Conservation (phyloP, 805 yeast species). For the Cyberlindnera veronae region DNA sequence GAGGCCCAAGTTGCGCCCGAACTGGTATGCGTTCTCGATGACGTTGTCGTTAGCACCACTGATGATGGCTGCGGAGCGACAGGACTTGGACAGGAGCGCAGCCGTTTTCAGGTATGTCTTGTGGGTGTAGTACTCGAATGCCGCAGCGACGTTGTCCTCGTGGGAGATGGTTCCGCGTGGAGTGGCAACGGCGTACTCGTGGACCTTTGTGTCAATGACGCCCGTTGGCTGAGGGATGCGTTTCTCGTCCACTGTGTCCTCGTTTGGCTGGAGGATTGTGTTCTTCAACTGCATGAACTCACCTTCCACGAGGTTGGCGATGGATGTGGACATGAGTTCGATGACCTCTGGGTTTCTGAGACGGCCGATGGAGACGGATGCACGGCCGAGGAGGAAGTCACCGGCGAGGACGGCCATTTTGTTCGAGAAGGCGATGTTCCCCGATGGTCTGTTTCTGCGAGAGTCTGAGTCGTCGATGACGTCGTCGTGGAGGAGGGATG, state of each 20-base stretch:
- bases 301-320: constrained; percentile 96
- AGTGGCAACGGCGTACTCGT: constrained; percentile 32
- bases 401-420: constrained; percentile 98
- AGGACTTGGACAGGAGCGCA: constrained; percentile 86
- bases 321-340: constrained; percentile 90
- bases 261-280: constrained; percentile 62
- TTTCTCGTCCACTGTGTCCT: constrained; percentile 43
- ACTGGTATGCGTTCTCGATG: constrained; percentile 85
- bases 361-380: constrained; percentile 92
- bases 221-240: constrained; percentile 57
- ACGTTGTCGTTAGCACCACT: constrained; percentile 75
- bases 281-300: constrained; percentile 98
- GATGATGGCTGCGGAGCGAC: constrained; percentile 88
- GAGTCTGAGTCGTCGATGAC: constrained; percentile 89
- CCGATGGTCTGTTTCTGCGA: constrained; percentile 86
- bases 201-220: constrained; percentile 50
- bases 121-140: constrained; percentile 92
- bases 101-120: constrained; percentile 96
- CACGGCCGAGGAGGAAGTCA: constrained; percentile 91
- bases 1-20: constrained; percentile 88
- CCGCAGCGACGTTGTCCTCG: constrained; percentile 68
- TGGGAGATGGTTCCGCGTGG: constrained; percentile 43
- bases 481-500: constrained; percentile 92
- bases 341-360: constrained; percentile 95
- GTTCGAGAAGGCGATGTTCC: constrained; percentile 90